Base-by-base conservation (phyloP, 1,284 basidiomycete species). In the Ganoderma sinense region DNA sequence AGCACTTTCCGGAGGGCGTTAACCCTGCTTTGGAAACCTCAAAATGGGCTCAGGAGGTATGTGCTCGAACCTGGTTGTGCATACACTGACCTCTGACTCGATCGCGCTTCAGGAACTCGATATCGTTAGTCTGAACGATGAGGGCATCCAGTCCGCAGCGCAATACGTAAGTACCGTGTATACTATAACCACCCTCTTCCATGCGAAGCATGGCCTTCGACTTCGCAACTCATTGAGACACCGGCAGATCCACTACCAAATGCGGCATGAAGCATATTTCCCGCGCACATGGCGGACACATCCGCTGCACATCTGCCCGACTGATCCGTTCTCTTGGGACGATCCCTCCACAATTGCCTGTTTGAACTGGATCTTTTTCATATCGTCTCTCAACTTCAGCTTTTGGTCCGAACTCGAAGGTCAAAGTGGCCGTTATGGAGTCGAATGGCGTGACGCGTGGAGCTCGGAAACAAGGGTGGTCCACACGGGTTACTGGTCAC, bases 301-400 rank as follows among this genome's bases (percentile, higher is more conserved):
- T 70, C 86, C 91, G 0, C 82, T 95, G 31, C 94, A 95, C 76
- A 84, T 94, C 51, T 87, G 87, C 72, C 91, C 94, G 10, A 82
- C 86, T 0, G 89, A 91, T 71, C 87, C 89, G 0, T 90, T 88
- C 76, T 82, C 86, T 45, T 81, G 85, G 6, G 74, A 80, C 3
- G 82, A 90, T 64, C 85, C 88, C 3, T 80, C 84, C 62, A 91
- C 89, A 23, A 86, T 83, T 75, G 79, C 84, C 48, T 86, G 88
- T 33, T 82, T 95, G 39, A 84, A 95, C 80, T 95, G 94, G 94
- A 90, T 96, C 71, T 95, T 96, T 80, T 85, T 95, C 64, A 89
- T 96, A 43, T 94, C 94, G 0, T 85, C 91, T 2, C 85, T 95
- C 61, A 96, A 96, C 79, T 96, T 96, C 80, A 92, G 89, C 73